phyloP scores from a whole-genome alignment of 306 rosid genomes.

The Erythrophleum fordii region DNA sequence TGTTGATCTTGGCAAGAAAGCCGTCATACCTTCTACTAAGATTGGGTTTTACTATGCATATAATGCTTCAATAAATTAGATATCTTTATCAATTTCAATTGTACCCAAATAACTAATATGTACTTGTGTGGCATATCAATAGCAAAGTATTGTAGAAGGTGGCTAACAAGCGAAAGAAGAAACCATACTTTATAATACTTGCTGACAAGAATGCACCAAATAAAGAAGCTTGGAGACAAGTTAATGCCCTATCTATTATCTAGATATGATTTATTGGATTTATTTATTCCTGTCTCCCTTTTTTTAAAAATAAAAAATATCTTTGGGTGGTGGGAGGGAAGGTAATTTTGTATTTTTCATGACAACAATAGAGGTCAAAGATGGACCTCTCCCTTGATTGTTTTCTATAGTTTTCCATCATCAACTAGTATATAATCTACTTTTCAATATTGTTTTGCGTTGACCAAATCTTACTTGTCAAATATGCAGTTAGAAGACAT shows the following conservation, averaged over 20 bases:
- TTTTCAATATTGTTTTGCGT: slow-evolving; percentile 30
- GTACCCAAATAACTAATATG: slow-evolving; percentile 1
- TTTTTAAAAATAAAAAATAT: background rate
- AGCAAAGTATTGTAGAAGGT: slow-evolving; percentile 92
- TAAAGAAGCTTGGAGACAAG: slow-evolving; percentile 96
- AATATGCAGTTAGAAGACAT: slow-evolving; percentile 81
- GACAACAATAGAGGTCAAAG: background rate
- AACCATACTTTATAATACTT: slow-evolving; percentile 89
- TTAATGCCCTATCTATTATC: slow-evolving; percentile 44
- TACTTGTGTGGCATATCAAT: slow-evolving; percentile 39
- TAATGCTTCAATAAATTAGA: slow-evolving; percentile 35
- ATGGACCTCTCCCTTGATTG: slow-evolving; percentile 1
- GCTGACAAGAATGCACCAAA: slow-evolving; percentile 99
- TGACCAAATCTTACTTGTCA: slow-evolving; percentile 31
- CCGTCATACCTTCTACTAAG: too few relatives aligned
- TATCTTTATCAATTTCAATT: slow-evolving; percentile 15
- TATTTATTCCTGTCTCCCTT: background rate
- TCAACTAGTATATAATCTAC: slow-evolving; percentile 28
- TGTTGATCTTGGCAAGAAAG: too few relatives aligned
- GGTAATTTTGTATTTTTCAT: background rate
- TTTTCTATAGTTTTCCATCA: background rate
- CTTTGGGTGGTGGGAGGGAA: background rate
- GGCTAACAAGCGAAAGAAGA: slow-evolving; percentile 71
- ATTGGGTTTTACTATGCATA: slow-evolving; percentile 17
- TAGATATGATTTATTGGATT: slow-evolving; percentile 19